Conservation (phyloP, 306 rosid genomes). For the Calophaca sinica region DNA sequence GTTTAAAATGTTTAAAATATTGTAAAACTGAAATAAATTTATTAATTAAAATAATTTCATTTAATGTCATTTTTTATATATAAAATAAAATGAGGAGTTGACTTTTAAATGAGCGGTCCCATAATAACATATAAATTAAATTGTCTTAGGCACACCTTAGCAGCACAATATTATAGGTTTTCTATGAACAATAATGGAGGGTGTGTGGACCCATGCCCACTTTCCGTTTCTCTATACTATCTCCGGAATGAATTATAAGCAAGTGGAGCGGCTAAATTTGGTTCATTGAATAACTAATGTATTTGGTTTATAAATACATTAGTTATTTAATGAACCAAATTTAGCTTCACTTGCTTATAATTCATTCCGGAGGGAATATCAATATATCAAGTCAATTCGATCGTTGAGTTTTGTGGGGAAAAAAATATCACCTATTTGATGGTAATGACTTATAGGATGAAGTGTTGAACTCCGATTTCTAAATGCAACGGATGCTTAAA, state of each 20-base stretch:
- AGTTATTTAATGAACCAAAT: no score
- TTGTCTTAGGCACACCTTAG: background rate
- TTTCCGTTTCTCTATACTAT: background rate
- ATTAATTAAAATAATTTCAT: background rate
- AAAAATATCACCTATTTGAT: background rate
- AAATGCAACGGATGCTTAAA: no score
- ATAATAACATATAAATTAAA: background rate
- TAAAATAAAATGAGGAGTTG: constrained; percentile 17
- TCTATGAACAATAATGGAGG: constrained; percentile 40
- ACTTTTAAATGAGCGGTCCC: constrained; percentile 36
- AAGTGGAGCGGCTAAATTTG: no score
- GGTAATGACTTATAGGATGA: background rate
- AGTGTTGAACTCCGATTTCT: background rate
- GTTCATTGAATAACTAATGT: no score
- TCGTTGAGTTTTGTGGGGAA: background rate
- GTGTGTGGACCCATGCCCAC: constrained; percentile 17
- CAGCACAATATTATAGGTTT: constrained; percentile 12
- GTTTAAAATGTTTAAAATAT: background rate
- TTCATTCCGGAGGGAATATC: no score
- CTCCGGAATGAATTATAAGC: no score
- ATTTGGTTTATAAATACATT: no score
- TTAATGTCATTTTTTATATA: background rate
- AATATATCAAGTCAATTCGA: background rate
- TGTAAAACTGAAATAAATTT: background rate
- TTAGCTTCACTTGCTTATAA: no score